Percentiles rank a stretch among this genome's conserved stretches.
Evolutionary conservation across 1,139 yeast genomes (phyloP).

Genomic region (Lodderomyces pseudojiufengensis): DNA sequence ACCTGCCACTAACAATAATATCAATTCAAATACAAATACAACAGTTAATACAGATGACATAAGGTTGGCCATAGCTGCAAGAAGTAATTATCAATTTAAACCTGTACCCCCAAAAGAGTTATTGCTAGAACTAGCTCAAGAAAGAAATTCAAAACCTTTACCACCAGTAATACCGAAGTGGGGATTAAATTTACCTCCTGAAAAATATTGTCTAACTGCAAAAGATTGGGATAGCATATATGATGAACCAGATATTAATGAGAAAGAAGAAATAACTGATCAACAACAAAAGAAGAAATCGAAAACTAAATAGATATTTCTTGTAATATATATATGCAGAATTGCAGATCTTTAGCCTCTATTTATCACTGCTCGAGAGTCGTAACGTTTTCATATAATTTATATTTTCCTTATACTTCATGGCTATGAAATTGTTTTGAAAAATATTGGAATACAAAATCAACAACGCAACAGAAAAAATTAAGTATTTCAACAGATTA

Average conservation of each 20-base stretch:
- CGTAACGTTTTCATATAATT: no score
- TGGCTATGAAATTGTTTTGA: neutral
- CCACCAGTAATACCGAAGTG: conserved; percentile 91
- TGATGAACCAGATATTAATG: conserved; percentile 31
- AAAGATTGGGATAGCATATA: conserved; percentile 60
- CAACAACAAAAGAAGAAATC: conserved; percentile 8
- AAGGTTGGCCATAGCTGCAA: conserved; percentile 86
- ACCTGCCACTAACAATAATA: conserved; percentile 29
- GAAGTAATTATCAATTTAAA: conserved; percentile 91
- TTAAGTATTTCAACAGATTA: neutral
- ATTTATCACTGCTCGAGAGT: no score
- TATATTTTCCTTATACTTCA: no score
- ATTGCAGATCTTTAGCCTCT: no score
- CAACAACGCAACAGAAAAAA: conserved; percentile 5
- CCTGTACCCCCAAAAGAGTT: conserved; percentile 95
- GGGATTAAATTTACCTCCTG: conserved; percentile 95
- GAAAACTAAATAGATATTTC: conserved; percentile 7
- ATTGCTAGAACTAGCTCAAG: conserved; percentile 84
- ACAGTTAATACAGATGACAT: conserved; percentile 83
- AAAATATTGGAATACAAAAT: neutral
- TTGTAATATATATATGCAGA: neutral
- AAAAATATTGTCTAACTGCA: conserved; percentile 89
- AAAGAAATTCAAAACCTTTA: conserved; percentile 80
- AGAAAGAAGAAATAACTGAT: conserved; percentile 6
- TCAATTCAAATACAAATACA: conserved; percentile 37